Evolutionary conservation across 495 filamentous ascomycete species (phyloP).

Genomic region (Trichoderma orchidacearum): DNA sequence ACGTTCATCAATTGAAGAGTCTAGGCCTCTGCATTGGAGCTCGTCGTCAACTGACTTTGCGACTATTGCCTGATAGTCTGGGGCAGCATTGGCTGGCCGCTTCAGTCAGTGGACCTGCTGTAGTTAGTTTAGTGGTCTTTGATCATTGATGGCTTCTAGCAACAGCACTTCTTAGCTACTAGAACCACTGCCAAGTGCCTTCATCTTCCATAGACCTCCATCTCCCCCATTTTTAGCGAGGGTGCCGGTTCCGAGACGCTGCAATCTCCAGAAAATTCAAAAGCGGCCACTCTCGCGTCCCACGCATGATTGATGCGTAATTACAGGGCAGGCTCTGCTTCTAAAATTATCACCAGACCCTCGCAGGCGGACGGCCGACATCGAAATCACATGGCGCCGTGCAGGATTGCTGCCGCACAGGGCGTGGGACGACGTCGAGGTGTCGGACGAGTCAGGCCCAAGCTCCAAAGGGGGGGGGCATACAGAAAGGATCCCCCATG

Average conservation of each 20-base stretch:
- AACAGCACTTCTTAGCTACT: too few species aligned
- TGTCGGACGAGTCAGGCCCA: too few species aligned
- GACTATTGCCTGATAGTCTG: neutral
- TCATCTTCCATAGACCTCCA: too few species aligned
- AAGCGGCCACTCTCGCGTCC: neutral
- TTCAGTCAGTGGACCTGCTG: neutral
- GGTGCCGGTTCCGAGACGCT: neutral
- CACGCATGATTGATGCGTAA: neutral
- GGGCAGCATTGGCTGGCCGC: neutral
- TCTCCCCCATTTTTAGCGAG: too few species aligned
- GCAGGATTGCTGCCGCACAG: too few species aligned
- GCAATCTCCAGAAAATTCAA: neutral
- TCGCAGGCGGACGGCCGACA: neutral
- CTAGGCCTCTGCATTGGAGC: neutral
- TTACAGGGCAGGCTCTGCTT: neutral
- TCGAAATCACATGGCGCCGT: too few species aligned
- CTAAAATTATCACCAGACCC: constrained; percentile 1
- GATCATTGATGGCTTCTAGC: too few species aligned
- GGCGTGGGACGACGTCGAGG: too few species aligned
- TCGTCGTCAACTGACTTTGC: neutral
- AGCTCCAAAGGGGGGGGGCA: too few species aligned
- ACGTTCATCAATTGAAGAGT: neutral
- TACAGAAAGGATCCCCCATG: too few species aligned
- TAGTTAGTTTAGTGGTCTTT: too few species aligned
- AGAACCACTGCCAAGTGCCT: too few species aligned